Base-by-base conservation (phyloP, 768 basidiomycete genomes). In the Podaxis sp. region DNA sequence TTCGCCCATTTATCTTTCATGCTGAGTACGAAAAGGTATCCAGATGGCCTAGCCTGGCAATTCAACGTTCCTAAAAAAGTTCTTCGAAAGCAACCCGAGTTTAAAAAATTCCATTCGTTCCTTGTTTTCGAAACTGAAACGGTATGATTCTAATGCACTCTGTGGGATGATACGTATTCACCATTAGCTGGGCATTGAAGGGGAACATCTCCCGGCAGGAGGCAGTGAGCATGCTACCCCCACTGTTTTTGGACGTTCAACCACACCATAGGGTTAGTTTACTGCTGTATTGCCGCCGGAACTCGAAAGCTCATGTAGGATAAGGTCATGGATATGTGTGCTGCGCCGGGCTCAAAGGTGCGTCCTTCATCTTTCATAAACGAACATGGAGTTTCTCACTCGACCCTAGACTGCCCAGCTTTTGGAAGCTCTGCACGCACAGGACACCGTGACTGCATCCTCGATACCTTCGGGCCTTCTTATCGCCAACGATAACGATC, bases 181-280 rank as follows among this genome's bases (percentile, higher is more conserved):
- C 22, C 28, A 20, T 51, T 2, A 6, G 30, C 0, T 38, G 3
- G 67, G 38, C 40, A 20, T 46, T 40, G 17, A 53, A 96, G 94
- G 96, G 97, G 52, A 99, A 99, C 68, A 82, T 99, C 52, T 96
- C 95, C 11, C 81, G 97, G 22, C 96, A 98, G 74, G 97, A 99
- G 75, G 95, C 94, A 17, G 97, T 99, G 62, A 96, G 94, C 72
- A 99, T 99, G 97, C 80, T 99, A n/a, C 97, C 97, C 4, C 96
- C 97, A 0, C 83, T 99, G 2, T 88, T 99, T 67, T 84, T 99
- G 37, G 92, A 95, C 60, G 93, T 99, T n/a, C 81, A 93, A 69
- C 93, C 97, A 0, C 91, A 97, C 72, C 96, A 99, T 73, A 81
- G 78, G 69, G 91, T 87, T 70, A 56, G 82, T 76, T 20, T 8